Evolutionary conservation across 1,139 yeast species (phyloP).

Genomic region (Geotrichum phurueaensis): DNA sequence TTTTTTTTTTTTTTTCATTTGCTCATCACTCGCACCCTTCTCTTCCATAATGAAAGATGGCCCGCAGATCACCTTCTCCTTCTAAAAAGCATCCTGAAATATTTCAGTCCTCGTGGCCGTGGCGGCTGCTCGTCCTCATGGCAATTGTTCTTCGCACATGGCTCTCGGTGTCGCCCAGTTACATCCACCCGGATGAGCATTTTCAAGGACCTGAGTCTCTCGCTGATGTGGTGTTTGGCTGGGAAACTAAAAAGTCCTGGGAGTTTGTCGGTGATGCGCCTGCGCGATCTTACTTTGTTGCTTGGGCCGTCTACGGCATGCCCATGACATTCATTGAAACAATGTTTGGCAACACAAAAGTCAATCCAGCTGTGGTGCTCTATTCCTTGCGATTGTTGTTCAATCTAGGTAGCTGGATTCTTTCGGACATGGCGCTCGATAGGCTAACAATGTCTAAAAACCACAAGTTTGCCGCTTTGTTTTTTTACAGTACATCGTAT

Average conservation of each 20-base stretch:
- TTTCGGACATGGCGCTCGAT: slow-evolving; percentile 45
- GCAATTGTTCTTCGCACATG: slow-evolving; percentile 47
- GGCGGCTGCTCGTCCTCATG: slow-evolving; percentile 31
- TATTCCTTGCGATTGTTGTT: slow-evolving; percentile 54
- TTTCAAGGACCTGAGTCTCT: slow-evolving; percentile 81
- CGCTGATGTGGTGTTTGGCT: slow-evolving; percentile 44
- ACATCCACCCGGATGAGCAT: slow-evolving; percentile 97
- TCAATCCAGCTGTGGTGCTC: slow-evolving; percentile 43
- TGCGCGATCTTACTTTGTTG: slow-evolving; percentile 67
- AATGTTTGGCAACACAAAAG: slow-evolving; percentile 24
- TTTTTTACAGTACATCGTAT: slow-evolving; percentile 70
- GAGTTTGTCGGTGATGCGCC: slow-evolving; percentile 60
- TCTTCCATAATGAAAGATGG: slow-evolving; percentile 3
- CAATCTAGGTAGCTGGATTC: slow-evolving; percentile 52
- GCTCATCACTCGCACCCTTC: not conserved
- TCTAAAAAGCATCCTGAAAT: slow-evolving; percentile 12
- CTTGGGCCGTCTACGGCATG: slow-evolving; percentile 58
- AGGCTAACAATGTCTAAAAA: slow-evolving; percentile 51
- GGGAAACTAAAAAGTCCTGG: slow-evolving; percentile 68
- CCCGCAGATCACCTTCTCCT: slow-evolving; percentile 2
- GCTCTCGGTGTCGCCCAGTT: slow-evolving; percentile 66
- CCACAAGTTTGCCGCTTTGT: slow-evolving; percentile 57
- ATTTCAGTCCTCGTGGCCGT: slow-evolving; percentile 22
- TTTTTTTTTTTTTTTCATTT: not conserved
- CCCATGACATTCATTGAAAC: slow-evolving; percentile 43